phyloP scores from a whole-genome alignment of 169 alveolate species.

The Fabrea salina region DNA sequence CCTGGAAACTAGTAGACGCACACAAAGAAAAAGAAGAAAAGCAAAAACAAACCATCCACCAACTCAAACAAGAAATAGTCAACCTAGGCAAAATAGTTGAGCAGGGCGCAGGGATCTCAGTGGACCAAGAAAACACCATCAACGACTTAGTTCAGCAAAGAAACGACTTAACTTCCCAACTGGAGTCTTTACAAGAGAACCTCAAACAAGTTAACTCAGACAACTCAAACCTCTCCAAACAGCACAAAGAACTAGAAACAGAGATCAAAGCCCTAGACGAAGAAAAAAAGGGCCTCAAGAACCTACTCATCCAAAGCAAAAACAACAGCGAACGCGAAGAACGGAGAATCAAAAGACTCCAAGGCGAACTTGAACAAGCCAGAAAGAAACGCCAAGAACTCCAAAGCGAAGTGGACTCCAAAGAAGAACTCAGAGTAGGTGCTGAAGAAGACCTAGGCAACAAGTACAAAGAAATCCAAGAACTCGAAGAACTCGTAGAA shows the following conservation, averaged over 20 bases:
- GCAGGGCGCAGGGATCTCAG: slow-evolving; percentile 68
- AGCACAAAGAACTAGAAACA: slow-evolving; percentile 47
- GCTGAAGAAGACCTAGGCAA: slow-evolving; percentile 26
- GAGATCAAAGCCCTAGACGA: slow-evolving; percentile 54
- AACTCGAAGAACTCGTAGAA: slow-evolving; percentile 21
- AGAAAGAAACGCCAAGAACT: slow-evolving; percentile 32
- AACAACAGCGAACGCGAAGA: slow-evolving; percentile 68
- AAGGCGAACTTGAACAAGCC: slow-evolving; percentile 55
- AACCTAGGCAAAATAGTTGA: slow-evolving; percentile 65
- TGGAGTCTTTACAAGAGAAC: slow-evolving; percentile 38
- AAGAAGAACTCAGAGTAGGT: slow-evolving; percentile 40
- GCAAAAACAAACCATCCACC: slow-evolving; percentile 62
- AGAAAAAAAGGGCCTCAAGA: slow-evolving; percentile 55
- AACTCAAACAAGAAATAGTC: slow-evolving; percentile 58
- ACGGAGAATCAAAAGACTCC: slow-evolving; percentile 61
- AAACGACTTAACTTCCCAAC: slow-evolving; percentile 44
- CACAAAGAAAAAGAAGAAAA: slow-evolving; percentile 75
- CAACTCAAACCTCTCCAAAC: slow-evolving; percentile 35
- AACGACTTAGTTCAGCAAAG: slow-evolving; percentile 57
- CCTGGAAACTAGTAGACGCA: slow-evolving; percentile 75
- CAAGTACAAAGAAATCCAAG: slow-evolving; percentile 9
- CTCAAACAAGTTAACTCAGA: slow-evolving; percentile 31
- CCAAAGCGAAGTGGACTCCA: slow-evolving; percentile 35
- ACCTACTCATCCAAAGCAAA: slow-evolving; percentile 52
- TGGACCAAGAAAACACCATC: slow-evolving; percentile 73